A percentile compares a stretch with the other conserved stretches of the same genome.
phyloP scores from a whole-genome alignment of 768 basidiomycete species.

The Podaxis sp. region DNA sequence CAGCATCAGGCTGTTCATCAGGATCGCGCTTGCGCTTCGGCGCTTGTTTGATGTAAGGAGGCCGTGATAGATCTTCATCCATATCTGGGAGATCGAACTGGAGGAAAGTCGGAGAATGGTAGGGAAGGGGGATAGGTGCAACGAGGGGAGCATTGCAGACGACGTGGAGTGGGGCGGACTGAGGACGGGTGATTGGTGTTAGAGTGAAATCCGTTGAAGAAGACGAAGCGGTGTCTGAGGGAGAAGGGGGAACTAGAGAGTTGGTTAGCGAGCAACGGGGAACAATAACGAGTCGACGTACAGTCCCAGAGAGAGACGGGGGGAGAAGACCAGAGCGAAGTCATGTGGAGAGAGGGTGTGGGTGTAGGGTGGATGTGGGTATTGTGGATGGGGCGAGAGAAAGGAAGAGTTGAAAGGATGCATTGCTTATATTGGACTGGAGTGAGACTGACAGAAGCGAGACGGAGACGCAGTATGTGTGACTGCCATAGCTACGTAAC shows the following conservation, averaged over 20 bases:
- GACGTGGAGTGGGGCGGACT: slow-evolving; percentile 36
- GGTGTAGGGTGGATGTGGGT: neutral
- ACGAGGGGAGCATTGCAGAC: slow-evolving; percentile 68
- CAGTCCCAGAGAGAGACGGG: neutral
- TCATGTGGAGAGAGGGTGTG: neutral
- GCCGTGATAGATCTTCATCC: slow-evolving; percentile 69
- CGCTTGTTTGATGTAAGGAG: slow-evolving; percentile 48
- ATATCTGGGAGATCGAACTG: slow-evolving; percentile 67
- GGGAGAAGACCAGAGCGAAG: neutral
- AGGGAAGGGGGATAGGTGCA: slow-evolving; percentile 68
- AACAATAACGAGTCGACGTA: slow-evolving; percentile 2
- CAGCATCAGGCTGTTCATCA: slow-evolving; percentile 19
- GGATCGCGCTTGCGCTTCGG: slow-evolving; percentile 39
- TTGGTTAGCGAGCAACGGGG: slow-evolving; percentile 14
- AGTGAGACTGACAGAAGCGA: slow-evolving; percentile 29
- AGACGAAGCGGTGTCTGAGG: slow-evolving; percentile 34
- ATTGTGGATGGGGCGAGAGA: neutral
- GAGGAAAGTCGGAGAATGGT: slow-evolving; percentile 68
- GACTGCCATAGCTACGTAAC: neutral
- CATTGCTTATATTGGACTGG: slow-evolving; percentile 30
- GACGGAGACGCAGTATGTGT: slow-evolving; percentile 22
- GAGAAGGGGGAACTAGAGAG: slow-evolving; percentile 41
- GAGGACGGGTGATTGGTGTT: slow-evolving; percentile 26
- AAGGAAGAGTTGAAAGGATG: slow-evolving; percentile 16
- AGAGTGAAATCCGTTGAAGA: slow-evolving; percentile 21